Evolutionary conservation across 345 rosid species (phyloP), one percentile per base, ranked within the genome.

Genomic region (Euphorbia peplus): DNA sequence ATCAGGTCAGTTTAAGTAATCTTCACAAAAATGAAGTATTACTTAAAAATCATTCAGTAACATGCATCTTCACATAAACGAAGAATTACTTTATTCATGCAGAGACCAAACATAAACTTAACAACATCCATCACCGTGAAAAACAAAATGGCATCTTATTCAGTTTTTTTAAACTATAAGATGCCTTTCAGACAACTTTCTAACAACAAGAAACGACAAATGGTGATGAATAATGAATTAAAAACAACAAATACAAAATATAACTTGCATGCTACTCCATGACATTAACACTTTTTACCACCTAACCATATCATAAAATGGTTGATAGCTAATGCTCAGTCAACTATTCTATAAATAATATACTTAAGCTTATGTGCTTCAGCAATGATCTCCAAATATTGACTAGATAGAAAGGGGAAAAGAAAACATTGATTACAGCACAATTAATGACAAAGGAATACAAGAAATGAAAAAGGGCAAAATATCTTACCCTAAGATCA

Each of bases 401-500:
- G 25, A 60, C 8, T 19, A n/a, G 26, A 59, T 55, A 21, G 19
- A 25, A 48, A 30, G 6, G 37, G 37, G 6, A 32, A 28, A 18
- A 53, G 39, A 71, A 51, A 25, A 48, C 32, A 8, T 10, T 10
- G 8, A 18, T 54, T 44, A 32, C 66, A 53, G 32, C n/a, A n/a
- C 42, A 18, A 10, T 12, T 46, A 16, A 7, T 1, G 30, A 67
- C 29, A 4, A 55, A 67, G 58, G 56, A 44, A 58, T 29, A 44
- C 11, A 39, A 59, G 32, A 25, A 73, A 16, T 3, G 28, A 62
- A 10, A 13, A 26, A 56, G 57, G 68, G 42, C 35, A 35, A 30
- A 39, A 74, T 21, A 42, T 62, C 86, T 79, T 80, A 76, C 99
- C 95, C 88, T 86, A 63, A 95, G 68, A 82, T 95, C 92, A 70